Base-by-base conservation (phyloP, 345 rosid species). In the Anastatica hierochuntica region DNA sequence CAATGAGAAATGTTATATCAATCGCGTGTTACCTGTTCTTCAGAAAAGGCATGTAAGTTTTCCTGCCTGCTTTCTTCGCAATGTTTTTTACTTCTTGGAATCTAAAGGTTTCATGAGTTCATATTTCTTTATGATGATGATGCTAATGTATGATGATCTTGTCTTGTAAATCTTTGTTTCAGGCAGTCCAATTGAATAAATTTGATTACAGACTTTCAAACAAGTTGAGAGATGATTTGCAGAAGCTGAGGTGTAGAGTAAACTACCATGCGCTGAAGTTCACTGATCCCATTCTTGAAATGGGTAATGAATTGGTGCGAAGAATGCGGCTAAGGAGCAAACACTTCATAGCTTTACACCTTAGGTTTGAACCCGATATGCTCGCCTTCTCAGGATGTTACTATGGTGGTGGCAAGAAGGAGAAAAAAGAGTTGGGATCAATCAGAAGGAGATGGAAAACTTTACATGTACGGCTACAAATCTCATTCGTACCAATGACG, bases 1-100 rank as follows among this genome's bases (percentile, higher is more conserved):
- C 67, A 85, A 77, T 50, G 97, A 78, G 72, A 88, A 72, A 61
- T 94, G 97, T 73, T 94, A 94, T 58, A 64, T 65, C 16, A 94
- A 61, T 53, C 94, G 94, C 24, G 94, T 94, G 8, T 61, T 88
- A 49, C 97, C 99, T 10, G 89, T 79, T 72, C 97, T 94, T 67
- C 73, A 75, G 83, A 94, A 85, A 94, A 88, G 94, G 95, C 99
- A 94, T 83, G 97, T 94, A 94, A 85, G 99, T 94, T 75, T 14
- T 69, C 52, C 41, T 39, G 56, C 51, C 44, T 71, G 65, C 60
- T 33, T n/a, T n/a, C n/a, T n/a, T n/a, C 58, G 53, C 51, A 33
- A 47, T 62, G 63, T 12, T 40, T 19, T 40, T 15, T 48, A 46
- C 39, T 36, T 47, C 26, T 20, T 44, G 26, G 9, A 21, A 43